These are phyloP conservation scores for Tetragonia tetragonoides DNA, from an alignment of 148 eudicot genomes.

Conservation along the genomic window DNA sequence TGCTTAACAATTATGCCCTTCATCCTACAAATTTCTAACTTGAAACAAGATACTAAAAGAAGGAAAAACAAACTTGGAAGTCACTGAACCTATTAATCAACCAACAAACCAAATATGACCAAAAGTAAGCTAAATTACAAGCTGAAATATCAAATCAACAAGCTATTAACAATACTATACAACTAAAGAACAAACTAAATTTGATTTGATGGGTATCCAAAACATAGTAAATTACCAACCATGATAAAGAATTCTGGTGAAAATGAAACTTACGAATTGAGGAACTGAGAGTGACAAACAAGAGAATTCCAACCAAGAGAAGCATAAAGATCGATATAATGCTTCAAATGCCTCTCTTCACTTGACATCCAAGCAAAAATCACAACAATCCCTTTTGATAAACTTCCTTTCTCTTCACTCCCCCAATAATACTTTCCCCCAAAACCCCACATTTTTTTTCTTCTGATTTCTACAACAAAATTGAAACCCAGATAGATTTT, in stretches of 20 bases:
- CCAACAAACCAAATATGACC: too few species aligned
- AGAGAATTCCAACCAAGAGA: slow-evolving; percentile 90
- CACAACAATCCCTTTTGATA: slow-evolving; percentile 62
- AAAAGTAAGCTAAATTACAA: background rate
- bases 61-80: too few species aligned
- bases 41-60: too few species aligned
- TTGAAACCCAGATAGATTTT: slow-evolving; percentile 2
- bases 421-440: slow-evolving; percentile 93
- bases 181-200: background rate
- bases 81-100: too few species aligned
- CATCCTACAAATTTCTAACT: too few species aligned
- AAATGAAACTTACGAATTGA: slow-evolving; percentile 60
- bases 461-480: background rate
- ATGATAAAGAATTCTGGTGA: background rate
- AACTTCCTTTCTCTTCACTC: slow-evolving; percentile 42
- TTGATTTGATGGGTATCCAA: background rate
- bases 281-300: slow-evolving; percentile 86
- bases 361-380: slow-evolving; percentile 96
- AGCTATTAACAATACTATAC: background rate
- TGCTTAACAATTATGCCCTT: too few species aligned
- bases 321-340: slow-evolving; percentile 70
- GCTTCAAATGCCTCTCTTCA: slow-evolving; percentile 69
- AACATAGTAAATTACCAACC: background rate
- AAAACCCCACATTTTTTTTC: slow-evolving; percentile 75
- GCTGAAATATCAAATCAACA: background rate